phyloP scores from a whole-genome alignment of 139 green algal genomes.

The Micromonas pusilla region DNA sequence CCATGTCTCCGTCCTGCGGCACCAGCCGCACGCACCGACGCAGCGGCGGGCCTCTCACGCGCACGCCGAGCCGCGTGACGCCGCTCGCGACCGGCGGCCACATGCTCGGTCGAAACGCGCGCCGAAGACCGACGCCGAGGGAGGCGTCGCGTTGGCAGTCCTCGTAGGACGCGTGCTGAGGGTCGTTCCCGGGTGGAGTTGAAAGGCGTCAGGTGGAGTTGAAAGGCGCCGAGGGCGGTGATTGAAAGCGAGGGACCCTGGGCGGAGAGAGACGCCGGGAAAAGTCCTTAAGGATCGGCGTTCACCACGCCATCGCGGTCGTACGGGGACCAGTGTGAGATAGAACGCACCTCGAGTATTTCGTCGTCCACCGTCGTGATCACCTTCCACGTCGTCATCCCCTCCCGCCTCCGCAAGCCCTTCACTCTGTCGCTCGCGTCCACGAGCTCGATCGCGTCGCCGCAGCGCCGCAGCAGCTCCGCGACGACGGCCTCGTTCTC shows the following conservation, averaged over 20 bases:
- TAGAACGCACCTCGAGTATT: too few relatives aligned
- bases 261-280: too few relatives aligned
- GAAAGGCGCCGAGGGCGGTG: too few relatives aligned
- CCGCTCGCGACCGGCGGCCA: conserved; percentile 9
- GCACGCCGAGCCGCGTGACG: background rate
- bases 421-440: conserved; percentile 45
- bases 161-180: conserved; percentile 3
- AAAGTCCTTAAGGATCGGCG: too few relatives aligned
- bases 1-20: conserved; percentile 89
- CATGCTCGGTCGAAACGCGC: conserved; percentile 2
- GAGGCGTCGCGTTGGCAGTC: background rate
- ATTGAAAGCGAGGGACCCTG: too few relatives aligned
- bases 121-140: background rate
- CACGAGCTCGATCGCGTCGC: conserved; percentile 58
- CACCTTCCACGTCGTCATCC: conserved; percentile 23
- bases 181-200: too few relatives aligned
- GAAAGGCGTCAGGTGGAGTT: too few relatives aligned
- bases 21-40: conserved; percentile 91
- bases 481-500: conserved; percentile 32
- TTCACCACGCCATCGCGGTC: too few relatives aligned
- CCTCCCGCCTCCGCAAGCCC: conserved; percentile 18
- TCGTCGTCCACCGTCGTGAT: conserved; percentile 28
- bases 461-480: conserved; percentile 58
- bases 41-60: conserved; percentile 51
- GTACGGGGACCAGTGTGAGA: too few relatives aligned